phyloP scores from a whole-genome alignment of 345 rosid genomes.

The Syzygium grande region DNA sequence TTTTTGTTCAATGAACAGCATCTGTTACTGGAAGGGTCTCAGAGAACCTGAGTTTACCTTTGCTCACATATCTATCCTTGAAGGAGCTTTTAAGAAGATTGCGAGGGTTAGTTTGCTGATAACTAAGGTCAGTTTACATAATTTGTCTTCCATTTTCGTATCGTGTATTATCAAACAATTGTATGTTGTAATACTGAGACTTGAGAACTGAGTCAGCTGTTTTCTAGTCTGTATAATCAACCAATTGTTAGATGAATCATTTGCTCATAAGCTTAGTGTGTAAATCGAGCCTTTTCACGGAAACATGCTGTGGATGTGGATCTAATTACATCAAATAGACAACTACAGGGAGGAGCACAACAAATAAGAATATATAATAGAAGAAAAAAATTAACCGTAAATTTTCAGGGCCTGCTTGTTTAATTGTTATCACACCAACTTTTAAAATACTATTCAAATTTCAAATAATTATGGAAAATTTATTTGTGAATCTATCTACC shows the following conservation, averaged over 20 bases:
- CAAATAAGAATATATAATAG: not conserved
- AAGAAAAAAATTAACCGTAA: not conserved
- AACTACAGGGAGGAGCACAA: not conserved
- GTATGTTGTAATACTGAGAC: not conserved
- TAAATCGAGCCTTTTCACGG: not conserved
- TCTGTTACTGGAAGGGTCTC: not conserved
- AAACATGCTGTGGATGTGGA: not conserved
- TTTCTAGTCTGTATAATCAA: not conserved
- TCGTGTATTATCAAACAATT: not conserved
- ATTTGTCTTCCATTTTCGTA: not conserved
- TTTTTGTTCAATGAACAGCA: not conserved
- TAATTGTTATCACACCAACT: not conserved
- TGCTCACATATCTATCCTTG: not conserved
- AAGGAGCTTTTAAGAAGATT: not conserved
- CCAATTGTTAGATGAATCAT: not conserved
- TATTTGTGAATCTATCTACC: not conserved
- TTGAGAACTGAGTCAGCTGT: not conserved
- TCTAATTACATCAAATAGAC: not conserved
- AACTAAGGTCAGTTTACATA: not conserved
- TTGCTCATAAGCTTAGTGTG: not conserved
- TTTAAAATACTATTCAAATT: fast-evolving
- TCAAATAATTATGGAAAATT: not conserved
- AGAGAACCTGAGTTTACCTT: not conserved
- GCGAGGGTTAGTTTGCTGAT: not conserved
- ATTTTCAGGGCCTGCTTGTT: fast-evolving